A percentile compares a stretch with the other conserved stretches of the same genome.
Conservation (phyloP, 108 stramenopile species). For the Conticribra weissflogii region DNA sequence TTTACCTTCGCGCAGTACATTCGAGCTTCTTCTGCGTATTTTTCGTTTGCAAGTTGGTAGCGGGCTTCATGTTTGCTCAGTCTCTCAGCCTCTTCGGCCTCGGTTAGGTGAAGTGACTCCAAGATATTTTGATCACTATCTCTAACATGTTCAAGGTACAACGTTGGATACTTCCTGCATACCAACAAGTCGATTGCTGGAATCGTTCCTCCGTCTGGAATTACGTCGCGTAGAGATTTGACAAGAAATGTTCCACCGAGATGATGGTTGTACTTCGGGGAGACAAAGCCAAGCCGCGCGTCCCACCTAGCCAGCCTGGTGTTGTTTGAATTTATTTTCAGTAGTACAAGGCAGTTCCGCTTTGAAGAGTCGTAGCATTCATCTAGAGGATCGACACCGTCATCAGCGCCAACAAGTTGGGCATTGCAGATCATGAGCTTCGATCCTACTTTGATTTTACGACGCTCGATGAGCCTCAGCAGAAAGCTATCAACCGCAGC, state of each 20-base stretch:
- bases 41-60: slow-evolving; percentile 53
- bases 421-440: slow-evolving; percentile 77
- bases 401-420: slow-evolving; percentile 63
- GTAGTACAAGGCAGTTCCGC: slow-evolving; percentile 33
- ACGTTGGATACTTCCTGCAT: slow-evolving; percentile 66
- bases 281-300: slow-evolving; percentile 78
- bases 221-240: slow-evolving; percentile 61
- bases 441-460: slow-evolving; percentile 67
- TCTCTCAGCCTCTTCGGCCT: slow-evolving; percentile 62
- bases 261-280: slow-evolving; percentile 12
- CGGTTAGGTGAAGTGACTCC: slow-evolving; percentile 50
- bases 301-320: slow-evolving; percentile 82
- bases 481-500: slow-evolving; percentile 61
- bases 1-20: slow-evolving; percentile 62
- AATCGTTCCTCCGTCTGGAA: slow-evolving; percentile 67
- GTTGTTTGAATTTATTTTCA: slow-evolving; percentile 66
- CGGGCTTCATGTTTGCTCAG: slow-evolving; percentile 51
- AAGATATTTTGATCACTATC: slow-evolving; percentile 15
- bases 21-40: slow-evolving; percentile 52
- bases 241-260: slow-evolving; percentile 40
- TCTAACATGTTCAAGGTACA: slow-evolving; percentile 60
- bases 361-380: slow-evolving; percentile 41
- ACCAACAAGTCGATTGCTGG: slow-evolving; percentile 69
- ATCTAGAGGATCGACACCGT: slow-evolving; percentile 88
- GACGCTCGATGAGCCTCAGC: slow-evolving; percentile 35